A percentile compares a stretch with the other conserved stretches of the same genome.
Conservation (phyloP, 192 early-diverging fungal species). For the Pilobolus umbonatus region DNA sequence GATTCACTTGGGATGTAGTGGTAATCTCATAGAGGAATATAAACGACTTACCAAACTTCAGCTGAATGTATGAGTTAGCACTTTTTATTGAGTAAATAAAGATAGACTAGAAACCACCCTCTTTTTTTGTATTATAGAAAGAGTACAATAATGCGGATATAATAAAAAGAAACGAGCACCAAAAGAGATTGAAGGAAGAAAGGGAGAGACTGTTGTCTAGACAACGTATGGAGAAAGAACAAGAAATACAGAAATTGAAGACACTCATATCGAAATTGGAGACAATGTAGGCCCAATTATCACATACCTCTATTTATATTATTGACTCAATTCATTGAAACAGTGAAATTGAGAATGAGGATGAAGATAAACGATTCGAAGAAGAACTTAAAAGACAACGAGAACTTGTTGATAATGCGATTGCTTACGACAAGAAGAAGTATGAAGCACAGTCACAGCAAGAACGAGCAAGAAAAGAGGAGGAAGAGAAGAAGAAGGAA, state of each 20-base stretch:
- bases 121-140: neutral
- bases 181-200: neutral
- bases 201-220: neutral
- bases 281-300: neutral
- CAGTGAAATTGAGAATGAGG: neutral
- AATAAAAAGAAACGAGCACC: neutral
- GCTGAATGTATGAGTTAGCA: neutral
- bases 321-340: neutral
- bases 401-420: slow-evolving; percentile 9
- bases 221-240: neutral
- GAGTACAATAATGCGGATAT: neutral
- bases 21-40: neutral
- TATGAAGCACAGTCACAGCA: slow-evolving; percentile 8
- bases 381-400: slow-evolving; percentile 3
- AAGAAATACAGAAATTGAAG: neutral
- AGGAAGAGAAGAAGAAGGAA: slow-evolving; percentile 5
- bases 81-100: neutral
- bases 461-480: slow-evolving; percentile 4
- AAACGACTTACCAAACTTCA: neutral
- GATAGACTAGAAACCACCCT: neutral
- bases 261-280: neutral
- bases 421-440: slow-evolving; percentile 10
- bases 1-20: neutral
- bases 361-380: neutral
- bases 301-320: neutral